Percentiles rank a stretch among this genome's conserved stretches.
These are phyloP conservation scores for Raddia guianensis DNA, from an alignment of 176 grass and related monocot genomes.

Conservation along the genomic window DNA sequence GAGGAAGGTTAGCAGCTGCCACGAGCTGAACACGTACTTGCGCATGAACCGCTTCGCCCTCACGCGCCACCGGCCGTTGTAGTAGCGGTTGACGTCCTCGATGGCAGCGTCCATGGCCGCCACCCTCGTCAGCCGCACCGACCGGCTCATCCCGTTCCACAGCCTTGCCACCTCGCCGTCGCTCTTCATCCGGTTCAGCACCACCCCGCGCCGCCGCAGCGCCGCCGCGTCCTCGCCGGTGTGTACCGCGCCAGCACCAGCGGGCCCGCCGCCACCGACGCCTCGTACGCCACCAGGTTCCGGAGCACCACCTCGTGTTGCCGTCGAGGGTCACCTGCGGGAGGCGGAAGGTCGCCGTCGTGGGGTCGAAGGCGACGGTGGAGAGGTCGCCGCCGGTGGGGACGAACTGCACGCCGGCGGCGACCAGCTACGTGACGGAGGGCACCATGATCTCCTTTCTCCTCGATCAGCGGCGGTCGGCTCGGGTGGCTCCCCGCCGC, in stretches of 20 bases:
- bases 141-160: conserved; percentile 83
- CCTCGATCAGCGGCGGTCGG: conserved; percentile 66
- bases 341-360: conserved; percentile 60
- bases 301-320: conserved; percentile 71
- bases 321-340: conserved; percentile 63
- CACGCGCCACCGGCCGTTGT: conserved; percentile 70
- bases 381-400: conserved; percentile 61
- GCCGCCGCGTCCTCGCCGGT: conserved; percentile 69
- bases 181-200: conserved; percentile 86
- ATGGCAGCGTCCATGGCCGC: conserved; percentile 57
- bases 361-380: conserved; percentile 63
- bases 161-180: conserved; percentile 64
- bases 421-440: conserved; percentile 60
- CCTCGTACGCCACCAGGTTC: conserved; percentile 86
- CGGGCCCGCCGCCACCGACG: conserved; percentile 57
- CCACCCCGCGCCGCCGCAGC: conserved; percentile 59
- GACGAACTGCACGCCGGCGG: conserved; percentile 57
- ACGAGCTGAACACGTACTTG: conserved; percentile 84
- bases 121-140: conserved; percentile 72
- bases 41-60: conserved; percentile 77
- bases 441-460: conserved; percentile 98
- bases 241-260: conserved; percentile 73
- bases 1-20: conserved; percentile 86
- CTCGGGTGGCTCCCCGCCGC: no score
- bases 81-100: conserved; percentile 76